Evolutionary conservation across 768 basidiomycete genomes (phyloP).

Genomic region (Grammothele lineata): DNA sequence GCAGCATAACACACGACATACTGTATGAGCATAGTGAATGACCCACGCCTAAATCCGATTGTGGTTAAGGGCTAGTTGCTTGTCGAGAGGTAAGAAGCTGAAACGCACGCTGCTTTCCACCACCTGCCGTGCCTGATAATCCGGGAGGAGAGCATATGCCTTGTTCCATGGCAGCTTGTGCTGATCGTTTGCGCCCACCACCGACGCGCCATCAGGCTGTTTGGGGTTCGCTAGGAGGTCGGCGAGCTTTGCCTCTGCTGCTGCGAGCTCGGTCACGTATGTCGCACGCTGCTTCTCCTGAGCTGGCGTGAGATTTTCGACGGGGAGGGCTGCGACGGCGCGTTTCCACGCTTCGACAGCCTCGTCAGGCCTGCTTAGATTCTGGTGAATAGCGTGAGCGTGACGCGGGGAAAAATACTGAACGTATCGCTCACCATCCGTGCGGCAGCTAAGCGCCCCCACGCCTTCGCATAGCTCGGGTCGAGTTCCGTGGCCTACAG

Average conservation of each 20-base stretch:
- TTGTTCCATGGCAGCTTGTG: background rate
- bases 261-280: slow-evolving; percentile 28
- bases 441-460: background rate
- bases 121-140: background rate
- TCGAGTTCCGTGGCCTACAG: background rate
- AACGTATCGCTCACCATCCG: slow-evolving; percentile 8
- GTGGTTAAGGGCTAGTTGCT: background rate
- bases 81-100: background rate
- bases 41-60: slow-evolving; percentile 18
- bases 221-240: background rate
- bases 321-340: slow-evolving; percentile 29
- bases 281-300: slow-evolving; percentile 34
- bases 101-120: background rate
- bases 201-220: too few relatives aligned
- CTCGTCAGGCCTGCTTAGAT: slow-evolving; percentile 9
- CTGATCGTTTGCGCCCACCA: too few relatives aligned
- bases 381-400: too few relatives aligned
- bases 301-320: slow-evolving; percentile 24
- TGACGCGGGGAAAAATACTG: too few relatives aligned
- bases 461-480: background rate
- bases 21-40: background rate
- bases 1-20: background rate
- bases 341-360: slow-evolving; percentile 20
- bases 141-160: too few relatives aligned
- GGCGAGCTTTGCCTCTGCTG: slow-evolving; percentile 16